phyloP scores from a whole-genome alignment of 129 eudicot genomes.

The Centella asiatica region DNA sequence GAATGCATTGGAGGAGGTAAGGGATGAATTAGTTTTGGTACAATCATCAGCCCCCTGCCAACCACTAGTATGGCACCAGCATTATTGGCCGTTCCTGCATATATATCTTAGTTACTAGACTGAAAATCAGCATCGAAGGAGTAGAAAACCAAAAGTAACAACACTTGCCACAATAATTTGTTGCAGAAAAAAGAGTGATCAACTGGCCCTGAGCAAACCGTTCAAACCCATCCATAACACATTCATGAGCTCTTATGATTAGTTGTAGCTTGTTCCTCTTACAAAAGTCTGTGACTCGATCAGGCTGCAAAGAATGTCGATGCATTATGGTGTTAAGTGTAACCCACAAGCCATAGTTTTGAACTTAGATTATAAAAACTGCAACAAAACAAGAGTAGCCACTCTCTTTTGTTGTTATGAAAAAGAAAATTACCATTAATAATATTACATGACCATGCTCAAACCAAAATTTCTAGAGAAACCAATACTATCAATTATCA shows the following conservation, averaged over 20 bases:
- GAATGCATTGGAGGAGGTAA: conserved; percentile 89
- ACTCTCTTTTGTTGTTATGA: neutral
- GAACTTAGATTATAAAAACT: neutral
- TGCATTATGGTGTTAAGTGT: neutral
- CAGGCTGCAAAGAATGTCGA: conserved; percentile 63
- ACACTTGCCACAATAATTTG: conserved; percentile 84
- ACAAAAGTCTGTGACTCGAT: conserved; percentile 86
- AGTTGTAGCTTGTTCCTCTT: conserved; percentile 88
- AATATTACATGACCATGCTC: neutral
- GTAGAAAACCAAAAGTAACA: neutral
- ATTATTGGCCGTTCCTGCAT: conserved; percentile 86
- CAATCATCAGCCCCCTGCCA: conserved; percentile 84
- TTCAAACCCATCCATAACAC: conserved; percentile 96
- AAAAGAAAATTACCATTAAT: neutral
- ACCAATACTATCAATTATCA: neutral
- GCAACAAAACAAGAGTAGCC: neutral
- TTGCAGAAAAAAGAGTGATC: conserved; percentile 94
- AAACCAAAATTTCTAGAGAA: neutral
- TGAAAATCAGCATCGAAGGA: neutral
- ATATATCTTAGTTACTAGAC: conserved; percentile 19
- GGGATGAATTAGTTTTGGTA: conserved; percentile 92
- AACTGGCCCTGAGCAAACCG: conserved; percentile 94
- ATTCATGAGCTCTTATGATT: conserved; percentile 95
- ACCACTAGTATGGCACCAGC: conserved; percentile 95
- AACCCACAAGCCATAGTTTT: neutral